A percentile compares a stretch with the other conserved stretches of the same genome.
Evolutionary conservation across 192 early-diverging fungal genomes (phyloP).

Genomic region (Mortierella antarctica): DNA sequence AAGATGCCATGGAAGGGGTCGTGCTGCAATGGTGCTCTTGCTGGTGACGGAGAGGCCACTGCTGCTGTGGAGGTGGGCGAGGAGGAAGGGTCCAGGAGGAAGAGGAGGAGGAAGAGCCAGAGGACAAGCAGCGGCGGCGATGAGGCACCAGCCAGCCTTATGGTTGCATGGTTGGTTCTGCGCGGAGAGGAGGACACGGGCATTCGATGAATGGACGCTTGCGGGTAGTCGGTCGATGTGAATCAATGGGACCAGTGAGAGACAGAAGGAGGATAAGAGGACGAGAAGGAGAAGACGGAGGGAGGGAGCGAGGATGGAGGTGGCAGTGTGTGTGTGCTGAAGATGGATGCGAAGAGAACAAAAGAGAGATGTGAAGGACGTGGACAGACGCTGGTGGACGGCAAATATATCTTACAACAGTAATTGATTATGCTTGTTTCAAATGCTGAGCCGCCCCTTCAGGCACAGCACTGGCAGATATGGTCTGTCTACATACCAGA

Average conservation of each 20-base stretch:
- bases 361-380: not conserved
- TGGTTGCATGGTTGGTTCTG: too few relatives aligned
- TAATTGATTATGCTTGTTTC: too few relatives aligned
- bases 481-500: not conserved
- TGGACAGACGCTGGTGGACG: too few relatives aligned
- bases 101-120: conserved; percentile 3
- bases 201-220: not conserved
- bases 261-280: not conserved
- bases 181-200: too few relatives aligned
- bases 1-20: conserved; percentile 32
- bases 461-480: too few relatives aligned
- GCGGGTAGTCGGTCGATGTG: not conserved
- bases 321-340: too few relatives aligned
- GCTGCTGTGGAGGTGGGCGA: not conserved
- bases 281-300: not conserved
- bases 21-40: not conserved
- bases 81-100: conserved; percentile 1
- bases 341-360: not conserved
- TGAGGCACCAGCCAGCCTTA: too few relatives aligned
- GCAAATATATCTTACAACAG: too few relatives aligned
- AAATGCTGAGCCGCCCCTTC: too few relatives aligned
- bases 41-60: not conserved
- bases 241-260: not conserved
- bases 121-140: not conserved
- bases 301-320: not conserved